Base-by-base conservation (phyloP, 768 basidiomycete genomes). In the Psilocybe azurescens region DNA sequence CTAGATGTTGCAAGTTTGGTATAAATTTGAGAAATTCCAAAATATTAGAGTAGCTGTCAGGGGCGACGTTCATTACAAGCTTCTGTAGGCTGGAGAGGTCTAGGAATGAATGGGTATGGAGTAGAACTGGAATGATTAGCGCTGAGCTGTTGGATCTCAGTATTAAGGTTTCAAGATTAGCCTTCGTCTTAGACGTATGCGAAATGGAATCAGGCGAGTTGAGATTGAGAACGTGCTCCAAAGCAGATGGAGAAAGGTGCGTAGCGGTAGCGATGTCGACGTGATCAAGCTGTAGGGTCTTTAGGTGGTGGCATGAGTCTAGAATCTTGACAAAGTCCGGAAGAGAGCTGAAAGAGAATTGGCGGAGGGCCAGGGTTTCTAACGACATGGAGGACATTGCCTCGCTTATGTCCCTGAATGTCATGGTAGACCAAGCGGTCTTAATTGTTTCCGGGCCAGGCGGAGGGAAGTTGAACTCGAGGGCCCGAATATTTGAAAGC, bases 361-460 rank as follows among this genome's bases (percentile, higher is more conserved):
- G 67, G 49, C 67, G 69, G n/a, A 70, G 56, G 24, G 65, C 57
- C n/a, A 70, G 57, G n/a, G 64, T 58, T 38, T 64, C 52, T 56
- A 68, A 62, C 11, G 39, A 56, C 41, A 67, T 54, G 9, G 60
- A 32, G 13, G 58, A 58, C 59, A 70, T 59, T 38, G 65, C 69
- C 6, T 68, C 67, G 61, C 58, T 66, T 48, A 70, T 70, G 30
- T 70, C 69, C 33, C 66, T 70, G 53, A 66, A 68, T 32, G 62
- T 65, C 65, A 70, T 68, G 24, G 69, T 70, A 6, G 65, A 66
- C 69, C 69, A 70, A 16, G 47, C 59, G 20, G 62, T 66, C 61
- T 70, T 66, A 47, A 52, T 41, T 36, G 63, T 63, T 11, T 57
- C 47, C 8, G 55, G 60, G 13, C 61, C 53, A n/a, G 65, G 66